A percentile compares a stretch with the other conserved stretches of the same genome.
phyloP scores from a whole-genome alignment of 108 stramenopile genomes.

The Cyclostephanos tholiformis region DNA sequence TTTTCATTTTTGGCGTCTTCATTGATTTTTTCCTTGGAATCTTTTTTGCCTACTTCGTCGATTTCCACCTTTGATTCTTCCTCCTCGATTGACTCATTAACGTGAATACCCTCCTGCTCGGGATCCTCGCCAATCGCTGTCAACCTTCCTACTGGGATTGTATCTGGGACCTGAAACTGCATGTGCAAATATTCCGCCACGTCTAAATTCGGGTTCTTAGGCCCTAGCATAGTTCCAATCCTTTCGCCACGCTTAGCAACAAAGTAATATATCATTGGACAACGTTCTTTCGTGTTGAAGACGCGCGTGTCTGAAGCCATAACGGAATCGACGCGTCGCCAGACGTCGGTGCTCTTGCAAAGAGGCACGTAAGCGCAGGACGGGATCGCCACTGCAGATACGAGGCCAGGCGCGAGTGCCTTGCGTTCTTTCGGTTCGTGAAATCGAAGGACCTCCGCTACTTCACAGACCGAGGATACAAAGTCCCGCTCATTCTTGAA shows the following conservation, averaged over 20 bases:
- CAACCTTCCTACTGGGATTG: slow-evolving; percentile 28
- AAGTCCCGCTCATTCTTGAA: slow-evolving; percentile 93
- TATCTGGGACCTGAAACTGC: slow-evolving; percentile 71
- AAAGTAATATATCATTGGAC: slow-evolving; percentile 95
- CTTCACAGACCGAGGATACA: slow-evolving; percentile 85
- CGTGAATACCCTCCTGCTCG: slow-evolving; percentile 19
- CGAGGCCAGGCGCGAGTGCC: slow-evolving; percentile 67
- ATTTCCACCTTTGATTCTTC: slow-evolving; percentile 26
- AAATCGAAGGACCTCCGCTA: slow-evolving; percentile 95
- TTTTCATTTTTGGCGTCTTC: slow-evolving; percentile 1
- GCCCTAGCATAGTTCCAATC: slow-evolving; percentile 40
- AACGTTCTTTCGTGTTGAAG: slow-evolving; percentile 96
- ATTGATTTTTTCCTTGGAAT: neutral
- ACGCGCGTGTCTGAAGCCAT: slow-evolving; percentile 89
- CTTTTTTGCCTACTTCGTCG: slow-evolving; percentile 19
- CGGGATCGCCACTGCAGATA: slow-evolving; percentile 74
- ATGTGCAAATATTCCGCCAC: slow-evolving; percentile 94
- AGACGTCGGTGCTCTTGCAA: slow-evolving; percentile 89
- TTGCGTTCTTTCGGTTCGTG: slow-evolving; percentile 86
- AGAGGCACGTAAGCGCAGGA: slow-evolving; percentile 91
- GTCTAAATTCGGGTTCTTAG: slow-evolving; percentile 81
- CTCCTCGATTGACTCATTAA: slow-evolving; percentile 10
- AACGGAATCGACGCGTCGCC: slow-evolving; percentile 73
- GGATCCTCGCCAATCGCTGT: slow-evolving; percentile 52
- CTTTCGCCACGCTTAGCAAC: slow-evolving; percentile 76